Evolutionary conservation across 495 filamentous ascomycete species (phyloP), one percentile per base, ranked within the genome.

Genomic region (Halenospora varia): DNA sequence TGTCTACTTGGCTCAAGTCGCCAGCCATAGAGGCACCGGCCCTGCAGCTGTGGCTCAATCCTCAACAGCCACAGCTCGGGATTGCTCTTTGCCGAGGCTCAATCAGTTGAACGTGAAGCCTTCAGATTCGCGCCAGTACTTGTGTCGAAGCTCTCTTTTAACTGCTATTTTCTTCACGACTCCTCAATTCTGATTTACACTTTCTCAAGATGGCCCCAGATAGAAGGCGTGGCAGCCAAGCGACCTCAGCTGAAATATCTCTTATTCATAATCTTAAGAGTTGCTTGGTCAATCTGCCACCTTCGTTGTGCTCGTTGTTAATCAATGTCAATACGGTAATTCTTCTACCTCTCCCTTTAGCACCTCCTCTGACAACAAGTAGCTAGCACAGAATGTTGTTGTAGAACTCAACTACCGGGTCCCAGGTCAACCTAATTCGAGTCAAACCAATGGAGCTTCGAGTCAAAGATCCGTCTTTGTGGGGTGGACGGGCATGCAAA

Each of bases 401-500:
- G 87, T 98, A 69, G 94, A 98, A 70, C 78, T 98, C 42, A 84
- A 77, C 64, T 89, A 84, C 67, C 80, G 81, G 51, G 70, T 76
- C 15, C 71, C 73, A 26, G 47, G 65, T 39, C 55, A 69, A 4
- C 50, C 68, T 10, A 59, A 62, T 20, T 53, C 68, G 56, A 60
- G 66, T 51, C 63, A 75, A 53, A 42, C 68, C 58, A 75, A 68
- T 56, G 74, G 73, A 51, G 71, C 68, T 60, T 64, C 77, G 48
- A 70, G 75, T 23, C 80, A 80, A 66, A 87, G 78, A 62, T 92
- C 89, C 52, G 80, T 92, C 62, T 96, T 85, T 62, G 75, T 94
- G 46, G 94, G 94, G 64, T 98, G 95, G 95, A 96, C 94, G 17
- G 94, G 94, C 58, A 94, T 97, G 89, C 85, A 88, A 61, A 96